Evolutionary conservation across 257 asterid species (phyloP).

Genomic region (Haberlea rhodopensis): DNA sequence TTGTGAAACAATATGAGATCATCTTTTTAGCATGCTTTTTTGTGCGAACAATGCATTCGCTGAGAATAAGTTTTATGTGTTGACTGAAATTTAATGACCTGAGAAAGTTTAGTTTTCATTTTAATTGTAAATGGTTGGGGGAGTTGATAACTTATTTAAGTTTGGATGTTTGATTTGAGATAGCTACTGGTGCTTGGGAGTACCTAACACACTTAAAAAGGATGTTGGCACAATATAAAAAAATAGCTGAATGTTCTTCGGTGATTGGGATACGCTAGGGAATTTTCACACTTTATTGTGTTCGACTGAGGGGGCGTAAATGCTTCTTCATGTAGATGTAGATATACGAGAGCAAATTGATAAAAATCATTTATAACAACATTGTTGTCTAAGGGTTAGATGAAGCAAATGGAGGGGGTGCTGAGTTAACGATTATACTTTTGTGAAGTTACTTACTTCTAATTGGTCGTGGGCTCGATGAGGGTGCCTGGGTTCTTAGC

Average conservation of each 20-base stretch:
- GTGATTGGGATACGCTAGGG: neutral
- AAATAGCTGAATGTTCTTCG: neutral
- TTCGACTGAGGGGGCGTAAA: neutral
- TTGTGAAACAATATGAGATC: slow-evolving; percentile 8
- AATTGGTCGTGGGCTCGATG: too few species aligned
- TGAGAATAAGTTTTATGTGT: neutral
- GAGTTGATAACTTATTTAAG: slow-evolving; percentile 11
- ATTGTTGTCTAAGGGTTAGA: neutral
- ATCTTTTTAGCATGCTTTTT: neutral
- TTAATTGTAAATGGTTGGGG: neutral
- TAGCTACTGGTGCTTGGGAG: slow-evolving; percentile 12
- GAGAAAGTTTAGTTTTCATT: slow-evolving; percentile 1
- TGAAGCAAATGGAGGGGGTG: neutral
- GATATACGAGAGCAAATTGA: neutral
- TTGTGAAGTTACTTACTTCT: too few species aligned
- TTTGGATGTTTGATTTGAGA: neutral
- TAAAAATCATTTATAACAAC: neutral
- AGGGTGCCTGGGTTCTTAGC: slow-evolving; percentile 2
- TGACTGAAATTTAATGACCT: slow-evolving; percentile 7
- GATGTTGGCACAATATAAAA: too few species aligned
- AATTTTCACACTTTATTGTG: neutral
- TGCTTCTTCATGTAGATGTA: neutral
- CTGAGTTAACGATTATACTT: neutral
- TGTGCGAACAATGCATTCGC: slow-evolving; percentile 1
- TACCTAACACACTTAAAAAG: neutral